These are phyloP conservation scores for Clitopilus hobsonii DNA, from an alignment of 768 basidiomycete genomes.

Conservation along the genomic window DNA sequence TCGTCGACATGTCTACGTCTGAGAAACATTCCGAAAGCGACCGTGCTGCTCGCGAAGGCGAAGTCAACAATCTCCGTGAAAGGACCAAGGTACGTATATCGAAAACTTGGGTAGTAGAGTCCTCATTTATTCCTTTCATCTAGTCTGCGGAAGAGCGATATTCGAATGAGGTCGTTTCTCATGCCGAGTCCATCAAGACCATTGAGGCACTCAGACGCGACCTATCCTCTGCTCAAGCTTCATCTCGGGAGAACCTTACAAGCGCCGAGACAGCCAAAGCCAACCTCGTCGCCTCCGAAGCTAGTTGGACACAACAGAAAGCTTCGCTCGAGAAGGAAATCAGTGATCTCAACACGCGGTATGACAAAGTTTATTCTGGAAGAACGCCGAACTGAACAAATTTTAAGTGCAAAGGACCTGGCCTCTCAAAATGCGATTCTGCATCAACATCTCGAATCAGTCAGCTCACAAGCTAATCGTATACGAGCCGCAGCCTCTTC, in stretches of 20 bases:
- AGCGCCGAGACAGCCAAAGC: constrained; percentile 71
- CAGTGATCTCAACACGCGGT: constrained; percentile 68
- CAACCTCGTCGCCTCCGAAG: constrained; percentile 66
- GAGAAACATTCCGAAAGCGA: constrained; percentile 65
- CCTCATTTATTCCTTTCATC: background rate
- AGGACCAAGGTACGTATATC: constrained; percentile 52
- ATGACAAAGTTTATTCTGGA: constrained; percentile 11
- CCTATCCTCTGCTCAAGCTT: constrained; percentile 43
- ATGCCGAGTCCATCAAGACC: constrained; percentile 79
- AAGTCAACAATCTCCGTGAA: constrained; percentile 63
- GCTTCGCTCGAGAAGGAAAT: constrained; percentile 76
- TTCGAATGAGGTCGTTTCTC: constrained; percentile 74
- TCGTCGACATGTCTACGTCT: constrained; percentile 73
- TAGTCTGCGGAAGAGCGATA: constrained; percentile 80
- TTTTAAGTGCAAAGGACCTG: constrained; percentile 64
- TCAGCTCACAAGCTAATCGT: constrained; percentile 77
- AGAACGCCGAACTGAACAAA: background rate
- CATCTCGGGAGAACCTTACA: constrained; percentile 54
- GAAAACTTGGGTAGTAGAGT: background rate
- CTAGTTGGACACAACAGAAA: constrained; percentile 78
- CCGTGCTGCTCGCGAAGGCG: constrained; percentile 57
- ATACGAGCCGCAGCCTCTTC: constrained; percentile 66
- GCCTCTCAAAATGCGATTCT: constrained; percentile 70
- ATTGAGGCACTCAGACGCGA: constrained; percentile 64
- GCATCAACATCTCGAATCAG: constrained; percentile 80